phyloP scores from a whole-genome alignment of 2,329 filamentous ascomycete genomes.

The Cladosporium sp. region DNA sequence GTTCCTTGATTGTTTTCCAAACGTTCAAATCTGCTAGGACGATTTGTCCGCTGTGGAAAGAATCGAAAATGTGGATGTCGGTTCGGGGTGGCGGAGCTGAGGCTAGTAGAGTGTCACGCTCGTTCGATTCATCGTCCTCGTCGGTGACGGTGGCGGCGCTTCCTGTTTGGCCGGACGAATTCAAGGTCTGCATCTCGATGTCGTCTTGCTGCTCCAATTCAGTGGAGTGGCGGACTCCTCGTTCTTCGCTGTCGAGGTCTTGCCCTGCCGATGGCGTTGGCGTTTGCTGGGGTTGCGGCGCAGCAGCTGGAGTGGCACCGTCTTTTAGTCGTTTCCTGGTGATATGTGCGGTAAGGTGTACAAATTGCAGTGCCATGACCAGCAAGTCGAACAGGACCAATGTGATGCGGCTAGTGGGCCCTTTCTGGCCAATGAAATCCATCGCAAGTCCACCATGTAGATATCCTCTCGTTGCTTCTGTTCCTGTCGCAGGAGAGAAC shows the following conservation, averaged over 20 bases:
- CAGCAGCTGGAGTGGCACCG: conserved; percentile 26
- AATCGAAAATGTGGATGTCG: conserved; percentile 42
- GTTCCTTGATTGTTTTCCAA: conserved; percentile 43
- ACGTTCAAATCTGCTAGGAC: conserved; percentile 47
- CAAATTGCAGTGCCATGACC: conserved; percentile 56
- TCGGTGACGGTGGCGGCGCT: conserved; percentile 20
- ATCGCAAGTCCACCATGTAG: conserved; percentile 64
- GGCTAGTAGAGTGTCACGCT: background rate
- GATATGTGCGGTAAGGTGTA: conserved; percentile 57
- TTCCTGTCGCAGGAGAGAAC: conserved; percentile 43
- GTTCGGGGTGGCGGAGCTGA: conserved; percentile 23
- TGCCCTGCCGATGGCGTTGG: conserved; percentile 39
- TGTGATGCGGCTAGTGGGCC: conserved; percentile 55
- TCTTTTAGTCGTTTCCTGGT: conserved; percentile 53
- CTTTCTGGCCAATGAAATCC: conserved; percentile 64
- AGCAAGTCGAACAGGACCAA: conserved; percentile 56
- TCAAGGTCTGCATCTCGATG: conserved; percentile 43
- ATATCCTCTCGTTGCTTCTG: conserved; percentile 54
- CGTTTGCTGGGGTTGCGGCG: conserved; percentile 6
- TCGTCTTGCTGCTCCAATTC: conserved; percentile 39
- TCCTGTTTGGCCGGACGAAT: conserved; percentile 24
- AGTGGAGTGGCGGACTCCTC: conserved; percentile 49
- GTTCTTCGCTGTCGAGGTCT: conserved; percentile 61
- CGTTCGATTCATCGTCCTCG: conserved; percentile 21
- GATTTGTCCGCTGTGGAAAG: conserved; percentile 49